Evolutionary conservation across 352 stramenopile species (phyloP), one percentile per base, ranked within the genome.

Genomic region (Phytopythium helicoides): DNA sequence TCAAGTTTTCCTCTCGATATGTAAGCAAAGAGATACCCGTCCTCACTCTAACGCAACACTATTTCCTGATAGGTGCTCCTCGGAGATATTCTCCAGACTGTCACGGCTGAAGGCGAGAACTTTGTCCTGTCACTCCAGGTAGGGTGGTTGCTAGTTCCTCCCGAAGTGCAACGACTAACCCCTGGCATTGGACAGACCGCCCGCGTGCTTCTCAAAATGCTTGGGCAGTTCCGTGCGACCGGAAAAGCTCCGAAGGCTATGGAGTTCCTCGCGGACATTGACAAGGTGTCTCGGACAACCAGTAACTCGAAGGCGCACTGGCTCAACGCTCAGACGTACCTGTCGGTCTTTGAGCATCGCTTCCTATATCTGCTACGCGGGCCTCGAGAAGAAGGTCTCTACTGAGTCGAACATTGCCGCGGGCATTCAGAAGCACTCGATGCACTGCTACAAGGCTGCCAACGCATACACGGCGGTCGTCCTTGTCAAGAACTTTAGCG

Each of bases 81-180:
- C 9, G 88, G 85, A 6, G 93, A 96, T 42, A 95, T 98, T 45
- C 76, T 98, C 18, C 92, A 98, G 61, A 96, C 87, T 37, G 95
- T 96, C 45, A 98, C 95, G 2, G 94, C 97, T n/a, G 95, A 98
- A 66, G 95, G 95, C 38, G 95, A 98, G 60, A 98, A 98, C 73
- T 92, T 96, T 53, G 97, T 99, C 61, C 71, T 99, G 22, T 92
- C 91, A 15, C 87, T 97, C 56, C 95, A 98, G 68, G 76, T 82
- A 34, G 5, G n/a, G 15, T 21, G 5, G 34, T 37, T 31, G n/a
- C n/a, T n/a, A n/a, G n/a, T n/a, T n/a, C n/a, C n/a, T n/a, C n/a
- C n/a, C n/a, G n/a, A n/a, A n/a, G n/a, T n/a, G n/a, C n/a, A n/a
- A n/a, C n/a, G n/a, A 21, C n/a, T 12, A 2, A 28, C 21, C 39